Evolutionary conservation across 495 filamentous ascomycete genomes (phyloP), one percentile per base, ranked within the genome.

Genomic region (Usnea hakonensis): DNA sequence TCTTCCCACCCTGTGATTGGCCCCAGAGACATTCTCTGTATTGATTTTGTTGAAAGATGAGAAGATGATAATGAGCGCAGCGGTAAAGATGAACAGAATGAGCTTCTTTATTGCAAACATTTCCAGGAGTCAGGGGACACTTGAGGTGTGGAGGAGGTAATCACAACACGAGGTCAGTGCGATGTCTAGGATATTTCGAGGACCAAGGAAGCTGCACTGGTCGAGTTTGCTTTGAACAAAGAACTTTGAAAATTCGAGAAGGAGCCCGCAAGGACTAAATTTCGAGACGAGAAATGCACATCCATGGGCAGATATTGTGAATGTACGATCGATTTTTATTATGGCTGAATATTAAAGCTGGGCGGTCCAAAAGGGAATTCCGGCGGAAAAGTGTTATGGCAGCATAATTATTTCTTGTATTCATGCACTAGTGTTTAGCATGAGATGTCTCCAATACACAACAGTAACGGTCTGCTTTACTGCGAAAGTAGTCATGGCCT

Each of bases 81-180:
- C 50, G n/a, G 28, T 32, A 40, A 9, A 37, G 23, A 23, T 41
- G 21, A 61, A 32, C 3, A 43, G 48, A 21, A 55, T 16, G 13
- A 61, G 26, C 10, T 61, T 61, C 46, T 16, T 61, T 6, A 43
- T 23, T 32, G 48, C 11, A 36, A 37, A 61, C 59, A 54, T 61
- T 19, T 1, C 28, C 37, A 32, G 9, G n/a, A 17, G 16, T 16
- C 26, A 23, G 8, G 23, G 19, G 33, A 55, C 48, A 26, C 17
- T 52, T 19, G 4, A 30, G 14, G 35, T 3, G 17, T 55, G 16
- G 37, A 61, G 28, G 28, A 40, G 10, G 50, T 23, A 30, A 4
- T 17, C 2, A 55, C 26, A 26, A 32, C 10, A 33, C 4, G 48
- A 55, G 21, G 58, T 19, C 35, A n/a, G 30, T 30, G 23, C 13